Conservation (phyloP, 768 basidiomycete species). For the Leccinum olivaceopallidum region DNA sequence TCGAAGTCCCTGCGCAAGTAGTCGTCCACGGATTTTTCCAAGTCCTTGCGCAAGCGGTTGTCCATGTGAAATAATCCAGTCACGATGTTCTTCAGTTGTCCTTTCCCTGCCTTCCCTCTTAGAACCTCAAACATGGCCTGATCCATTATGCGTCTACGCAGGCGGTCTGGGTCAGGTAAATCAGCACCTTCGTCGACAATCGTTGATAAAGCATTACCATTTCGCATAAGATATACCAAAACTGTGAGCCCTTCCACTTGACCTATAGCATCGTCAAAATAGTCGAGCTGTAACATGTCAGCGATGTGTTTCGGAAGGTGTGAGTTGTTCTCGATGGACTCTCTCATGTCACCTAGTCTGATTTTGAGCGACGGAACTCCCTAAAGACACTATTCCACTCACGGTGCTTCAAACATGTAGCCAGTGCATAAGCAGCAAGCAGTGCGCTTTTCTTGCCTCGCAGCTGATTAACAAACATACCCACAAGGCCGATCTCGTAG, state of each 20-base stretch:
- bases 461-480: constrained; percentile 19
- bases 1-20: too few species aligned
- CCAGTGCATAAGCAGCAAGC: constrained; percentile 24
- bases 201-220: constrained; percentile 8
- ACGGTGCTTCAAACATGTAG: constrained; percentile 17
- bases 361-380: not conserved
- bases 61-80: too few species aligned
- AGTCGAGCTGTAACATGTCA: constrained; percentile 21
- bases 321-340: constrained; percentile 2
- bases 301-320: constrained; percentile 13
- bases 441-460: constrained; percentile 16
- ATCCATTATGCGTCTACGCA: constrained; percentile 1
- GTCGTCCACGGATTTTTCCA: too few species aligned
- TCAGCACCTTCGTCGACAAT: constrained; percentile 2
- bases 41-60: too few species aligned
- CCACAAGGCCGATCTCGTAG: constrained; percentile 3
- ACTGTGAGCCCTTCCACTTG: constrained; percentile 26
- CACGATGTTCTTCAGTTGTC: too few species aligned
- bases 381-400: not conserved
- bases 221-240: constrained; percentile 21
- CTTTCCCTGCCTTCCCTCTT: constrained; percentile 4
- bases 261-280: constrained; percentile 27
- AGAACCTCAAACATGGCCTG: constrained; percentile 14
- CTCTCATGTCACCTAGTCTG: constrained; percentile 15
- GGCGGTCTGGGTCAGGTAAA: not conserved